Conservation (phyloP, 495 filamentous ascomycete genomes). For the Penicillium waksmanii region DNA sequence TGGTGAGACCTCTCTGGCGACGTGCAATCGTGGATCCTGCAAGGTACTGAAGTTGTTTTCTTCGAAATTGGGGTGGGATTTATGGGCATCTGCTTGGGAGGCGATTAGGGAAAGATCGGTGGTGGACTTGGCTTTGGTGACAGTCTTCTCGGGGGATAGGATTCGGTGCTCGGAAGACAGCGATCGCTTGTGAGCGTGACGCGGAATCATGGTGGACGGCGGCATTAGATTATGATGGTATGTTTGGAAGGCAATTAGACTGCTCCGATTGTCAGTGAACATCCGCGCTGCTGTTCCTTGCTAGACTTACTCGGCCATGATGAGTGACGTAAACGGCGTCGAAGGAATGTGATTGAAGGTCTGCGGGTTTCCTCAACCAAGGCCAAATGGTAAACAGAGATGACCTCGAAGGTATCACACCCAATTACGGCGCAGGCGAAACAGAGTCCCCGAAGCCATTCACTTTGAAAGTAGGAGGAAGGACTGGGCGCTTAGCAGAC, state of each 20-base stretch:
- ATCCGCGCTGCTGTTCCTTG: background rate
- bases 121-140: slow-evolving; percentile 50
- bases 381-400: slow-evolving; percentile 1
- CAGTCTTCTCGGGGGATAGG: slow-evolving; percentile 42
- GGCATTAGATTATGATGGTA: slow-evolving; percentile 45
- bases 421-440: slow-evolving; percentile 13
- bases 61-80: slow-evolving; percentile 19
- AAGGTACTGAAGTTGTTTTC: slow-evolving; percentile 55
- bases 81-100: slow-evolving; percentile 4
- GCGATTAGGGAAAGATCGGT: slow-evolving; percentile 42
- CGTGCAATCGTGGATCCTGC: slow-evolving; percentile 51
- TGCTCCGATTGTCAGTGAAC: slow-evolving; percentile 22
- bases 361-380: background rate
- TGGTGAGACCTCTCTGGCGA: slow-evolving; percentile 39
- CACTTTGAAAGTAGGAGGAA: slow-evolving; percentile 15
- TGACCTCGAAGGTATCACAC: slow-evolving; percentile 13
- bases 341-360: slow-evolving; percentile 23
- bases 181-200: slow-evolving; percentile 47
- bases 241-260: slow-evolving; percentile 51
- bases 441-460: slow-evolving; percentile 20
- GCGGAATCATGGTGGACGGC: slow-evolving; percentile 49
- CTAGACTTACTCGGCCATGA: slow-evolving; percentile 52
- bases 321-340: slow-evolving; percentile 35
- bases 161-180: slow-evolving; percentile 46
- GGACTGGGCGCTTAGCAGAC: slow-evolving; percentile 9